A percentile compares a stretch with the other conserved stretches of the same genome.
Conservation (phyloP, 179 eudicot species). For the Beta lomatogona region DNA sequence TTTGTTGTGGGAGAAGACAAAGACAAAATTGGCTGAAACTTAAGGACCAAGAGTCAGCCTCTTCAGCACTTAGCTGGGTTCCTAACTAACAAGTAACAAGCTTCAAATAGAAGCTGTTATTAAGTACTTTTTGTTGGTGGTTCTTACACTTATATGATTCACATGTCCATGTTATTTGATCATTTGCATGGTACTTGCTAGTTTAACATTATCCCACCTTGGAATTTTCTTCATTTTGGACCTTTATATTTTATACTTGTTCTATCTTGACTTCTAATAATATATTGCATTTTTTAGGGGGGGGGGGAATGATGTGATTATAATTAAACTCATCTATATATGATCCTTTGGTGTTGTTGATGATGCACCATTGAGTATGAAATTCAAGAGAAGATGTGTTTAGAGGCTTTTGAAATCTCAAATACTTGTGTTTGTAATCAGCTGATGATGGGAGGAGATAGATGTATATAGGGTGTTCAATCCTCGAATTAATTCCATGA, state of each 20-base stretch:
- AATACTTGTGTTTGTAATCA: too few relatives aligned
- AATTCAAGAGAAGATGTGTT: too few relatives aligned
- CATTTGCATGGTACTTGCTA: not conserved
- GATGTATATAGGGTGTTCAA: too few relatives aligned
- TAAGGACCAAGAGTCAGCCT: conserved; percentile 23
- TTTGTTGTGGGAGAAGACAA: not conserved
- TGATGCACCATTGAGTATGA: too few relatives aligned
- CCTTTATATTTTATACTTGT: not conserved
- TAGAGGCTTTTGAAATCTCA: too few relatives aligned
- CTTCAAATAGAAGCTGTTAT: conserved; percentile 24
- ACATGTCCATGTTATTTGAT: conserved; percentile 14
- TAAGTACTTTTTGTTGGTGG: conserved; percentile 22
- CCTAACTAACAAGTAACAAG: conserved; percentile 27
- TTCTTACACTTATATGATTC: conserved; percentile 9
- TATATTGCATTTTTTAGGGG: too few relatives aligned
- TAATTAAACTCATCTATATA: too few relatives aligned
- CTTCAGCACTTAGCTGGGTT: conserved; percentile 20
- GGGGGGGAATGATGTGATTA: too few relatives aligned
- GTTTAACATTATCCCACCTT: not conserved
- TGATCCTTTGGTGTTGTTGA: too few relatives aligned
- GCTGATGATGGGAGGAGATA: too few relatives aligned
- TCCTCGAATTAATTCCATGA: too few relatives aligned
- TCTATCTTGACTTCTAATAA: too few relatives aligned
- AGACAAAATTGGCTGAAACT: conserved; percentile 14
- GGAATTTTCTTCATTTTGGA: not conserved